Percentiles rank a stretch among this genome's conserved stretches.
phyloP scores from a whole-genome alignment of 257 asterid species.

The Nyctanthes arbortristis region DNA sequence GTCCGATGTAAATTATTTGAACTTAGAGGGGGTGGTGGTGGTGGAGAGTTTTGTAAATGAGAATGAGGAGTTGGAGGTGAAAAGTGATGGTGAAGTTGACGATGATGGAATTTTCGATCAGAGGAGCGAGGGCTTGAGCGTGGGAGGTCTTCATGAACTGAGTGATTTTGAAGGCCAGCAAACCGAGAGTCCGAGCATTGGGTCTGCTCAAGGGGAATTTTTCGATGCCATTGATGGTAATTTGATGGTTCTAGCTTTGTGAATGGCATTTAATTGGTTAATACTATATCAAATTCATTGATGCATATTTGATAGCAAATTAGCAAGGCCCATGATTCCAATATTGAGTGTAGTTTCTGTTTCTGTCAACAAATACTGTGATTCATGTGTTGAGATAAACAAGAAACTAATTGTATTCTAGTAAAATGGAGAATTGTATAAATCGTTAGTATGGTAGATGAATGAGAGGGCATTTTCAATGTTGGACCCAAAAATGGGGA shows the following conservation, averaged over 20 bases:
- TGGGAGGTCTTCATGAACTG: constrained; percentile 39
- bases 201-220: constrained; percentile 65
- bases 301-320: too few species aligned
- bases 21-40: constrained; percentile 22
- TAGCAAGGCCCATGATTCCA: neutral
- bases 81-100: constrained; percentile 27
- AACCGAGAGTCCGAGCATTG: constrained; percentile 56
- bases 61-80: constrained; percentile 16
- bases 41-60: constrained; percentile 28
- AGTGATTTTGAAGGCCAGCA: constrained; percentile 29
- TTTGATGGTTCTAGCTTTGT: neutral
- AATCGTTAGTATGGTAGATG: neutral
- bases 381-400: neutral
- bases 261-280: neutral
- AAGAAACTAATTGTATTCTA: neutral
- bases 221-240: constrained; percentile 87
- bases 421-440: neutral
- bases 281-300: neutral
- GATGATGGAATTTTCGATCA: constrained; percentile 46
- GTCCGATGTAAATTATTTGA: constrained; percentile 21
- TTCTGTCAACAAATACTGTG: neutral
- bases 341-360: neutral
- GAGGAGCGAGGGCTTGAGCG: constrained; percentile 33
- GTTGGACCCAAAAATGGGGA: neutral
- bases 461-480: neutral